These are phyloP conservation scores for Penicillium sp. DNA, from an alignment of 2,329 filamentous ascomycete genomes.

Conservation along the genomic window DNA sequence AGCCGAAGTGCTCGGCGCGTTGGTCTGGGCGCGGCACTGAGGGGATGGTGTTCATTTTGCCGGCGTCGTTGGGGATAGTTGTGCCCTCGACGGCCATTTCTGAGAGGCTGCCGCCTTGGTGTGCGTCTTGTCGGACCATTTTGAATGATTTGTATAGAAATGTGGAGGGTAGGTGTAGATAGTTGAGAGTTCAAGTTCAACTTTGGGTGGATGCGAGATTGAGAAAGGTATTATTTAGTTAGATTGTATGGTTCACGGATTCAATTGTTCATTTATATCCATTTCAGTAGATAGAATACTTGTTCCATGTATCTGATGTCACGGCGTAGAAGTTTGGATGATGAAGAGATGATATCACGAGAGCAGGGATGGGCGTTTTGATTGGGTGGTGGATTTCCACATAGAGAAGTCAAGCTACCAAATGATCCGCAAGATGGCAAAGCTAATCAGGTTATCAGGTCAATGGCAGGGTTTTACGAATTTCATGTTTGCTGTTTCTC, in stretches of 20 bases:
- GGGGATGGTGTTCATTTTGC: conserved; percentile 42
- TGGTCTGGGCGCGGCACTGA: conserved; percentile 49
- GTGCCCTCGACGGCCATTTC: conserved; percentile 40
- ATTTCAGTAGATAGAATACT: neutral
- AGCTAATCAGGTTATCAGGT: neutral
- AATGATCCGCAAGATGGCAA: neutral
- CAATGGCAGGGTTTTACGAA: neutral
- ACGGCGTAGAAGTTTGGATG: conserved; percentile 9
- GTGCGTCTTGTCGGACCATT: conserved; percentile 23
- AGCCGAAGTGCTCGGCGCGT: conserved; percentile 28
- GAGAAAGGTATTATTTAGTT: neutral
- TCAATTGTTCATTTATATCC: neutral
- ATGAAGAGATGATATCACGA: conserved; percentile 22
- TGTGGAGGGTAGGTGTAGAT: conserved; percentile 51
- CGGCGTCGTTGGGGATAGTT: conserved; percentile 46
- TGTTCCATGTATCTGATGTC: conserved; percentile 13
- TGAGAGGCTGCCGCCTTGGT: conserved; percentile 37
- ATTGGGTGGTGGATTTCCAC: conserved; percentile 1
- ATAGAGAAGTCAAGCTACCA: neutral
- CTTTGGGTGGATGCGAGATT: conserved; percentile 54
- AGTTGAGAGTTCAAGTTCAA: conserved; percentile 49
- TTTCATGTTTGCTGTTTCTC: neutral
- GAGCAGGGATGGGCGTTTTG: neutral
- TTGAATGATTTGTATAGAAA: conserved; percentile 78
- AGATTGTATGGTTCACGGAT: neutral